phyloP scores from a whole-genome alignment of 106 monocot species.

The Dendrobium officinale region DNA sequence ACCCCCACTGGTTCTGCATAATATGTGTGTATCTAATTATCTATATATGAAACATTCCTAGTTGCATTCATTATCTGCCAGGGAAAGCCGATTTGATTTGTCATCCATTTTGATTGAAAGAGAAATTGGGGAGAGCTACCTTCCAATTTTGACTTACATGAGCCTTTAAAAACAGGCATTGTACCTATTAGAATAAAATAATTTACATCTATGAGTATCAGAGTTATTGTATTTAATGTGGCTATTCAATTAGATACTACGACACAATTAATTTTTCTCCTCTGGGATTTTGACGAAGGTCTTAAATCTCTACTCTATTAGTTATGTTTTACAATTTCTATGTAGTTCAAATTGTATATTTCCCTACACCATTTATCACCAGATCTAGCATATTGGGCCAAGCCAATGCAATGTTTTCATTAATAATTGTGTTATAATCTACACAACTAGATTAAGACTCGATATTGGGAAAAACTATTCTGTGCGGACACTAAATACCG shows the following conservation, averaged over 20 bases:
- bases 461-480: too few relatives aligned
- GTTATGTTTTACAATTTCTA: neutral
- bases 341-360: neutral
- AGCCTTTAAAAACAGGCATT: neutral
- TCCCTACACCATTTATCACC: neutral
- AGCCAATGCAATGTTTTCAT: neutral
- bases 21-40: too few relatives aligned
- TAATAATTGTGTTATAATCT: neutral
- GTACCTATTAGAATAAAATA: too few relatives aligned
- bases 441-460: neutral
- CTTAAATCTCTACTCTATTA: neutral
- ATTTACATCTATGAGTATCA: neutral
- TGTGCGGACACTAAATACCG: too few relatives aligned
- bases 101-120: too few relatives aligned
- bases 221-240: neutral
- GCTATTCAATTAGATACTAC: neutral
- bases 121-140: neutral
- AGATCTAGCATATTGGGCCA: neutral
- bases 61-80: too few relatives aligned
- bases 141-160: neutral
- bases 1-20: too few relatives aligned
- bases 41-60: too few relatives aligned
- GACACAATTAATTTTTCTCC: neutral
- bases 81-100: too few relatives aligned
- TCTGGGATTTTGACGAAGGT: neutral